Percentiles rank a stretch among this genome's conserved stretches.
phyloP scores from a whole-genome alignment of 371 early-diverging fungal genomes.

The Zopfochytrium polystomum region DNA sequence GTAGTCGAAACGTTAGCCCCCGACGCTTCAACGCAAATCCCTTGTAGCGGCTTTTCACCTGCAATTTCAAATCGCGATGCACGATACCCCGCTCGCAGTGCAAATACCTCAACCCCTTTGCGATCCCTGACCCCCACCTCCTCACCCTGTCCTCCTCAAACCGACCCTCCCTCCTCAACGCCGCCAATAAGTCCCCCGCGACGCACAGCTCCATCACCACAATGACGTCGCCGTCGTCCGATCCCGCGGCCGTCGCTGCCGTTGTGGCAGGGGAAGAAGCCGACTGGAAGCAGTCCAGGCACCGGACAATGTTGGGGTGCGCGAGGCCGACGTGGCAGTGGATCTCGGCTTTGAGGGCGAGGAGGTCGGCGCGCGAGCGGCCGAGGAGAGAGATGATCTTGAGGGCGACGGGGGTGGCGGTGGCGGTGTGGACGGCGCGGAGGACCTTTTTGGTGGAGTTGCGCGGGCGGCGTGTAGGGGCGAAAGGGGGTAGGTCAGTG shows the following conservation, averaged over 20 bases:
- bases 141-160: slow-evolving; percentile 19
- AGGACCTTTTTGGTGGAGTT: slow-evolving; percentile 13
- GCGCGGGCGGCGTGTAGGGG: not conserved
- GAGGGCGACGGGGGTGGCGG: slow-evolving; percentile 20
- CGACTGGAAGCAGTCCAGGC: slow-evolving; percentile 22
- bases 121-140: slow-evolving; percentile 30
- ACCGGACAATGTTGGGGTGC: slow-evolving; percentile 30
- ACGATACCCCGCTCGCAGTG: slow-evolving; percentile 85
- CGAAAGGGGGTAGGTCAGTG: not conserved
- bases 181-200: slow-evolving; percentile 19
- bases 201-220: slow-evolving; percentile 25
- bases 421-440: slow-evolving; percentile 14
- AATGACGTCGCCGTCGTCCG: slow-evolving; percentile 12
- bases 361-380: slow-evolving; percentile 17
- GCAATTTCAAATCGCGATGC: slow-evolving; percentile 90
- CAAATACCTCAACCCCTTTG: slow-evolving; percentile 80
- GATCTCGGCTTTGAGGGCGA: slow-evolving; percentile 26
- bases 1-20: no score
- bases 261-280: not conserved
- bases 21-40: no score
- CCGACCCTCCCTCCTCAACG: slow-evolving; percentile 7
- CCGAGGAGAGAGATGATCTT: slow-evolving; percentile 23
- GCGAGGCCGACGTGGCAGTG: slow-evolving; percentile 11
- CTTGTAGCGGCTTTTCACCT: slow-evolving; percentile 15
- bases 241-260: not conserved